Percentiles rank a stretch among this genome's conserved stretches.
Conservation (phyloP, 306 rosid genomes). For the Cucumis cinereus region DNA sequence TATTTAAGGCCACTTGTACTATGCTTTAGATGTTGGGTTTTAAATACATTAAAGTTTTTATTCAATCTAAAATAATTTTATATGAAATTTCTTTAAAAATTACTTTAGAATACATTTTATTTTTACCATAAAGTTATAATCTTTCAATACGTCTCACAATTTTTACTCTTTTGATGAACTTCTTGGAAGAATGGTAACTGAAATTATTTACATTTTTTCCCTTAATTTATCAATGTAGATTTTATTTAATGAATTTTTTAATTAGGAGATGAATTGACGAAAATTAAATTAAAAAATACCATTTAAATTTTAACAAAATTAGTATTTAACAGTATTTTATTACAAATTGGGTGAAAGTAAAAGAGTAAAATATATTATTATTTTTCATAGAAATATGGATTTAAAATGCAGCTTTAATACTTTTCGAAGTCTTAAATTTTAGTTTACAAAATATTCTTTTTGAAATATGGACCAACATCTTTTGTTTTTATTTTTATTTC, state of each 20-base stretch:
- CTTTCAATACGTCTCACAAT: no score
- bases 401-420: not conserved
- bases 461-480: not conserved
- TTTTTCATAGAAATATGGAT: not conserved
- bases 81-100: no score
- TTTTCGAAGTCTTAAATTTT: not conserved
- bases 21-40: not conserved
- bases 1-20: not conserved
- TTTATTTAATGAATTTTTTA: no score
- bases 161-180: no score
- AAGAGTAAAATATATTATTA: not conserved
- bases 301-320: not conserved
- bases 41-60: no score
- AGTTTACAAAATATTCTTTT: not conserved
- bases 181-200: no score
- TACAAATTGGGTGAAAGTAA: not conserved
- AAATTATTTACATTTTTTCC: no score
- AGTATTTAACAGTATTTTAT: not conserved
- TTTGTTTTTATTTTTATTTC: not conserved
- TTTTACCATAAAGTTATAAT: no score
- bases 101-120: no score
- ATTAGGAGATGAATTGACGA: no score
- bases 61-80: not conserved
- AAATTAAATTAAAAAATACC: no score
- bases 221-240: no score